A percentile compares a stretch with the other conserved stretches of the same genome.
phyloP scores from a whole-genome alignment of 2,329 filamentous ascomycete genomes.

The Ascomycota sp. region DNA sequence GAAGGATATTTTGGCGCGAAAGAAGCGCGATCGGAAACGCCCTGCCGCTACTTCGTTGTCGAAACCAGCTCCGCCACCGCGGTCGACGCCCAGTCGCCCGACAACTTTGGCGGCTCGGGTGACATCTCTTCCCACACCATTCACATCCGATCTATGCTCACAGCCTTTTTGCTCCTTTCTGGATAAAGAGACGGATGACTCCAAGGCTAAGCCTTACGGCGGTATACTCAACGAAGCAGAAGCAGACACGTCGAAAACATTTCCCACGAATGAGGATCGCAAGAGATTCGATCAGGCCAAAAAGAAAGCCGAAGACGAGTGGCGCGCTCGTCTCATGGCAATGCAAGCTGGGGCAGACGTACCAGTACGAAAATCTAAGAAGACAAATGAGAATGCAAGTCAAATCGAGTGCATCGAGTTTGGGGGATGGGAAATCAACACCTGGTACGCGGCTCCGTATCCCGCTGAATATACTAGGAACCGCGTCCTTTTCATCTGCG shows the following conservation, averaged over 20 bases:
- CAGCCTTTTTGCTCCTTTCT: slow-evolving; percentile 77
- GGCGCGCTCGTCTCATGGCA: slow-evolving; percentile 44
- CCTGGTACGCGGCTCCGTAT: slow-evolving; percentile 96
- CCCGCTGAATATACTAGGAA: slow-evolving; percentile 97
- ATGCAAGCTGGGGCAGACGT: slow-evolving; percentile 44
- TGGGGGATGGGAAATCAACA: slow-evolving; percentile 93
- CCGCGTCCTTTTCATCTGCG: slow-evolving; percentile 92
- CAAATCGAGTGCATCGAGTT: slow-evolving; percentile 99
- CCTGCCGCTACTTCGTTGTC: slow-evolving; percentile 4
- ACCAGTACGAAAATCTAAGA: slow-evolving; percentile 45
- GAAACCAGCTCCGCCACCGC: slow-evolving; percentile 8
- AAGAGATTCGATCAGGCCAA: slow-evolving; percentile 78
- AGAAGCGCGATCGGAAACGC: slow-evolving; percentile 12
- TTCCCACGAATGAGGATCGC: slow-evolving; percentile 62
- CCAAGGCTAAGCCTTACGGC: slow-evolving; percentile 85
- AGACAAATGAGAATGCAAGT: slow-evolving; percentile 68
- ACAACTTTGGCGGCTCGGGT: slow-evolving; percentile 4
- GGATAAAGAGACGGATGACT: slow-evolving; percentile 73
- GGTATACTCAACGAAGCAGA: slow-evolving; percentile 79
- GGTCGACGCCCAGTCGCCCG: slow-evolving; percentile 5
- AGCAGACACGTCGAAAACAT: slow-evolving; percentile 75
- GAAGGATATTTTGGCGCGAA: slow-evolving; percentile 16
- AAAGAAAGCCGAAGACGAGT: slow-evolving; percentile 78
- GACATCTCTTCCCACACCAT: slow-evolving; percentile 28
- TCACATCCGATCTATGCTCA: slow-evolving; percentile 39